Base-by-base conservation (phyloP, 225 moss, liverwort and hornwort species). In the Sphagnum contortum region DNA sequence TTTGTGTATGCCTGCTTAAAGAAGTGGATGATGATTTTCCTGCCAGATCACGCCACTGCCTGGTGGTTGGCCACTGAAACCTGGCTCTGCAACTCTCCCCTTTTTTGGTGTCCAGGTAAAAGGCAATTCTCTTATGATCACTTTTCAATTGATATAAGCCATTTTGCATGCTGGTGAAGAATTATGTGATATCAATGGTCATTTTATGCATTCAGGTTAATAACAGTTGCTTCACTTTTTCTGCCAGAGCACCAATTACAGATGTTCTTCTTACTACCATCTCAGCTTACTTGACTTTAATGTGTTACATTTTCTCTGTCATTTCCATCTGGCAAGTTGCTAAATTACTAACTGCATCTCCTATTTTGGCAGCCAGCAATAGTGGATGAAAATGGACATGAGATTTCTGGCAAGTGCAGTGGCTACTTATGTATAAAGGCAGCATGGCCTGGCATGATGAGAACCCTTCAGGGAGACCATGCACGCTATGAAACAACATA, bases 51-150 rank as follows among this genome's bases (percentile, higher is more conserved):
- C 96, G 46, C 96, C 96, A 52, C 64, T 92, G 11, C 96, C 96
- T 29, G 96, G 96, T 61, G 96, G 88, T 65, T 96, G 88, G 85
- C 72, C 81, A 56, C 82, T 96, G 50, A 96, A 96, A 81, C 96
- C 96, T 57, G 96, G 96, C 73, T 96, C 96, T 63, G 96, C 96
- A 48, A 96, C 96, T 54, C 81, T 96, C 62, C 96, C 96, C 44
- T 96, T 96, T 78, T 96, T 96, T 64, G 96, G 96, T 63, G 90
- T 92, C 75, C 95, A 94, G 87, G 94, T 91, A 60, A 46, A 74
- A 64, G 44, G 53, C 45, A 9, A 49, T 8, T 5, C 12, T 56
- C 4, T 50, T 14, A 57, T 49, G 63, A 1, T 13, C 8, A 50
- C 53, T 5, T 66, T 58, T 44, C 2, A 10, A 47, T 57, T 47